These are phyloP conservation scores for Amphibolis antarctica DNA, from an alignment of 106 monocot species.

Conservation along the genomic window DNA sequence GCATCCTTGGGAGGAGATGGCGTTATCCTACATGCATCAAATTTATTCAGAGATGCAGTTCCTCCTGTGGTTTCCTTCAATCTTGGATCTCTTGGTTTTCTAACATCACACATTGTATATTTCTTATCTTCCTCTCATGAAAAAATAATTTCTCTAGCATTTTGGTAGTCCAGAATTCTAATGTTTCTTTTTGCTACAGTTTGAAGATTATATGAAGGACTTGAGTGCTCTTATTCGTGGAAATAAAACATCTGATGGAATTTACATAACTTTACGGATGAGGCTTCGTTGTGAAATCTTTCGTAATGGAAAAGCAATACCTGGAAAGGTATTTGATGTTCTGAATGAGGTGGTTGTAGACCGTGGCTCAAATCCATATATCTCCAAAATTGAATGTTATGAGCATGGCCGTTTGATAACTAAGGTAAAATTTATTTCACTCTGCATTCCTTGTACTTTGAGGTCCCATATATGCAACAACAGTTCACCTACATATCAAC, in stretches of 20 bases:
- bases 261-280: slow-evolving; percentile 97
- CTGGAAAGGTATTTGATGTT: slow-evolving; percentile 91
- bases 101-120: slow-evolving; percentile 85
- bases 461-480: too few species aligned
- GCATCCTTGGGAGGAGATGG: slow-evolving; percentile 98
- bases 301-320: slow-evolving; percentile 79
- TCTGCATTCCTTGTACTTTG: neutral
- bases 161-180: neutral
- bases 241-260: slow-evolving; percentile 78
- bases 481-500: too few species aligned
- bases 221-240: slow-evolving; percentile 88
- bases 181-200: slow-evolving; percentile 33
- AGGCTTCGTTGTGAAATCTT: slow-evolving; percentile 85
- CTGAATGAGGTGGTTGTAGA: slow-evolving; percentile 98
- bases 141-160: neutral
- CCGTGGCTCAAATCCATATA: slow-evolving; percentile 95
- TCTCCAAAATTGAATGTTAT: slow-evolving; percentile 98
- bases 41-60: slow-evolving; percentile 91
- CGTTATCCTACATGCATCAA: slow-evolving; percentile 94
- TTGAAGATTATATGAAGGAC: slow-evolving; percentile 64
- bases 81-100: slow-evolving; percentile 97
- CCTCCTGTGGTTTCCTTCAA: slow-evolving; percentile 99
- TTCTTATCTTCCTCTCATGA: slow-evolving; percentile 2
- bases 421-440: slow-evolving; percentile 48
- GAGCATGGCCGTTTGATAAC: slow-evolving; percentile 90